Evolutionary conservation across 306 rosid genomes (phyloP), one percentile per base, ranked within the genome.

Genomic region (Aeschynomene evenia): DNA sequence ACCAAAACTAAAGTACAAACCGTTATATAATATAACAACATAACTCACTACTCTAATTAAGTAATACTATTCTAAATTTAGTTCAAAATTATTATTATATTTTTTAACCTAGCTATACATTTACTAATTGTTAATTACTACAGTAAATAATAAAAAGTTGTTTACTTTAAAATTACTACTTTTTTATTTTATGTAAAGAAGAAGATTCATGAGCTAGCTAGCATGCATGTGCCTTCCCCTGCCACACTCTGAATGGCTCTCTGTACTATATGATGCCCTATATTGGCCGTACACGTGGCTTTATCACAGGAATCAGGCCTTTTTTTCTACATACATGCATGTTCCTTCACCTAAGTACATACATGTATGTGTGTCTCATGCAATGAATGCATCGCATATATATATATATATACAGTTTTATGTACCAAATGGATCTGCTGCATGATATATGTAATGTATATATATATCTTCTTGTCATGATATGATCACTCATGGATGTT

Each of bases 261-360:
- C 46, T 40, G 48, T 4, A 40, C 48, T 40, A 2, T 13, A 40
- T 40, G 48, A 40, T 40, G 16, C 48, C 48, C 48, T 14, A 26
- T 13, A 23, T 4, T 2, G 33, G 66, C 36, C 81, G 40, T 33
- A 64, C 81, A 71, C 81, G 74, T 80, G 80, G 74, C 66, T 9
- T 18, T 59, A 34, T 34, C 24, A 1, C 14, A 64, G 22, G 23
- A 2, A 21, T 7, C 52, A 56, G 56, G 8, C 37, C 4, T 34
- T 18, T 56, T 28, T 34, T 37, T 9, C 13, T 9, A 37, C 43
- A n/a, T n/a, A n/a, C n/a, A n/a, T n/a, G n/a, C n/a, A 37, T 10
- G 43, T 37, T 37, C 43, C 11, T 11, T 7, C n/a, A n/a, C n/a
- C n/a, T n/a, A n/a, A 9, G 43, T 37, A 37, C 43, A 37, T 37